Evolutionary conservation across 2,329 filamentous ascomycete genomes (phyloP), one percentile per base, ranked within the genome.

Genomic region (Teratosphaeria viscida): DNA sequence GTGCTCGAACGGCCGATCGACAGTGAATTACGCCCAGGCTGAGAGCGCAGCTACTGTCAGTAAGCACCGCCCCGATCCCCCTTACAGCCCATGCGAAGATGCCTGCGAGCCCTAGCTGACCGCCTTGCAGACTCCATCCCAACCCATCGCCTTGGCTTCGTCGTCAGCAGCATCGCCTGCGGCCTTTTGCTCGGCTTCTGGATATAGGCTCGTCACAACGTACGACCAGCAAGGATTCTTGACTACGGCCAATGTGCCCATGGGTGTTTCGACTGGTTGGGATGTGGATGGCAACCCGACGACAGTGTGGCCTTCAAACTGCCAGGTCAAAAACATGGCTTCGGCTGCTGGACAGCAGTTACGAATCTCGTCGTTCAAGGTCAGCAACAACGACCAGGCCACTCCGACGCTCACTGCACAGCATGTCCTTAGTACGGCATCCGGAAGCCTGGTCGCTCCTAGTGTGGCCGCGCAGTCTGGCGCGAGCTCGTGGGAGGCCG

Each of bases 41-140:
- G 43, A 49, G 19, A 49, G 81, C 75, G 83, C 84, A 77, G 84
- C 83, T 69, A 79, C 81, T 78, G 82, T 85, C 78, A 83, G 83
- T 85, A 83, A 82, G 84, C 63, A 63, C 63, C 62, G 55, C 60
- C 61, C 63, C 61, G 39, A 34, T 57, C 26, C 34, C 59, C 39
- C 37, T 27, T 34, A 35, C 47, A 32, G 5, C 43, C 61, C 37
- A 73, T 63, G 65, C 73, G 69, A 67, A 58, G 32, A 63, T 52
- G 61, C 56, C 57, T 23, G 56, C 23, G n/a, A 55, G 19, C 55
- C 57, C 52, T 52, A 61, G 59, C 66, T 76, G 70, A 68, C 61
- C 60, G 64, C 58, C 62, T 61, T 49, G 26, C 57, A 83, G 79
- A 75, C 72, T 71, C 78, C 74, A 69, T 81, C 71, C 81, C 82